These are phyloP conservation scores for Lobosporangium transversale DNA, from an alignment of 192 early-diverging fungal species.

Conservation along the genomic window DNA sequence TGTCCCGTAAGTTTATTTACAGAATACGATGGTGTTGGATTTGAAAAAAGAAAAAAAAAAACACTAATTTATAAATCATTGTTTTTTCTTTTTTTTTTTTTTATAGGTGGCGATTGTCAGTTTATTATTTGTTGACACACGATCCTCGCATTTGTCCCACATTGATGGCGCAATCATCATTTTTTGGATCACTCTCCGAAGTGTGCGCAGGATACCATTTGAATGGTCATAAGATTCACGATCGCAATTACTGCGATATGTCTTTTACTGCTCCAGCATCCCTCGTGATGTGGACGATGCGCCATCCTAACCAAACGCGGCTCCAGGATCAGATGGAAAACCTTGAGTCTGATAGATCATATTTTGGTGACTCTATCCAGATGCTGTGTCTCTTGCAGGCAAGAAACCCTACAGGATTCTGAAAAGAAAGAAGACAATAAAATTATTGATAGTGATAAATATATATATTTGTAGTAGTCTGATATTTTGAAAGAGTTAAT, in stretches of 20 bases:
- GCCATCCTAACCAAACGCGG: constrained; percentile 42
- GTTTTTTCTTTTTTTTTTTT: neutral
- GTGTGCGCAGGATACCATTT: constrained; percentile 61
- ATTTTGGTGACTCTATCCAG: constrained; percentile 67
- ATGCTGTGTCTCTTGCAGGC: constrained; percentile 62
- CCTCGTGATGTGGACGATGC: constrained; percentile 60
- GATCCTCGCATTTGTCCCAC: constrained; percentile 55
- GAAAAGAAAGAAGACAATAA: neutral
- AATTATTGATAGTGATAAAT: neutral
- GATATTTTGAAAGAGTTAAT: too few species aligned
- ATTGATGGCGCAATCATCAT: constrained; percentile 54
- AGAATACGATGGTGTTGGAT: neutral
- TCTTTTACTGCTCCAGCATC: constrained; percentile 63
- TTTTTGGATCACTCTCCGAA: constrained; percentile 54
- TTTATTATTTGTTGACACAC: constrained; percentile 59
- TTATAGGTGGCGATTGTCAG: constrained; percentile 58
- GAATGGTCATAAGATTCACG: constrained; percentile 54
- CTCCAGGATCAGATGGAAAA: constrained; percentile 57
- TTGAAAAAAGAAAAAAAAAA: neutral
- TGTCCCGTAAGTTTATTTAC: constrained; percentile 51
- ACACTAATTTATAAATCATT: too few species aligned
- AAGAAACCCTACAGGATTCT: constrained; percentile 41
- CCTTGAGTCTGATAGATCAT: constrained; percentile 55
- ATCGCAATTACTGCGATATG: constrained; percentile 57
- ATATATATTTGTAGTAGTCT: too few species aligned